Evolutionary conservation across 2,329 filamentous ascomycete genomes (phyloP).

Genomic region (Fusarium mexicanum): DNA sequence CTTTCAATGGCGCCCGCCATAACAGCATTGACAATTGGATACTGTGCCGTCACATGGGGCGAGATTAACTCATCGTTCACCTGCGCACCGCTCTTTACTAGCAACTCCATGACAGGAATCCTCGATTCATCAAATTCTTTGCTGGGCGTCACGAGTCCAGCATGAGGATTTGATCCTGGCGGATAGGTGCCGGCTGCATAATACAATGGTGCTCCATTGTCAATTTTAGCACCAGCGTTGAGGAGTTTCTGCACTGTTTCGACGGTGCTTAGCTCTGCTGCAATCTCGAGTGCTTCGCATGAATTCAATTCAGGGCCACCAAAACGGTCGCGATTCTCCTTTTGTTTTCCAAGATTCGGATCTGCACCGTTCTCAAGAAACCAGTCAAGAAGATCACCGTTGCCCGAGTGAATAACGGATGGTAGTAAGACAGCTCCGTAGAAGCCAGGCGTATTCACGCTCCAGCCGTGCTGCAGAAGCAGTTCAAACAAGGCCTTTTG

Average conservation of each 20-base stretch:
- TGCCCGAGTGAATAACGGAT: background rate
- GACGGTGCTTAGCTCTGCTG: background rate
- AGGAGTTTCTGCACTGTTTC: constrained; percentile 25
- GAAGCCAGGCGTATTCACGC: constrained; percentile 7
- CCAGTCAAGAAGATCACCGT: constrained; percentile 25
- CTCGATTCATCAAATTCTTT: constrained; percentile 11
- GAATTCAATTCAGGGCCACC: constrained; percentile 23
- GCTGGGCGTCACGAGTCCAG: background rate
- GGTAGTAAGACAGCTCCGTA: constrained; percentile 30
- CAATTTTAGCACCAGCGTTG: constrained; percentile 15
- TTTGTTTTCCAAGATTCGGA: constrained; percentile 29
- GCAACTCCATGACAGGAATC: constrained; percentile 27
- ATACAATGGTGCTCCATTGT: constrained; percentile 29
- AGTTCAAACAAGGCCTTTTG: constrained; percentile 21
- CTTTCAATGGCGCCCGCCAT: constrained; percentile 32
- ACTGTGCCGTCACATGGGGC: constrained; percentile 11
- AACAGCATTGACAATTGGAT: constrained; percentile 32
- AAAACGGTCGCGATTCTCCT: constrained; percentile 9
- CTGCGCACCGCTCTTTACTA: constrained; percentile 20
- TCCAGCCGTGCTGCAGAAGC: constrained; percentile 25
- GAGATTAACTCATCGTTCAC: constrained; percentile 18
- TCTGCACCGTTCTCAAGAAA: constrained; percentile 34
- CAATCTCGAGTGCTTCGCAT: constrained; percentile 18
- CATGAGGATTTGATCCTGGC: background rate
- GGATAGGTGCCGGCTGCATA: constrained; percentile 20